A percentile compares a stretch with the other conserved stretches of the same genome.
Conservation (phyloP, 176 grass and related monocot genomes). For the Melocanna baccifera region DNA sequence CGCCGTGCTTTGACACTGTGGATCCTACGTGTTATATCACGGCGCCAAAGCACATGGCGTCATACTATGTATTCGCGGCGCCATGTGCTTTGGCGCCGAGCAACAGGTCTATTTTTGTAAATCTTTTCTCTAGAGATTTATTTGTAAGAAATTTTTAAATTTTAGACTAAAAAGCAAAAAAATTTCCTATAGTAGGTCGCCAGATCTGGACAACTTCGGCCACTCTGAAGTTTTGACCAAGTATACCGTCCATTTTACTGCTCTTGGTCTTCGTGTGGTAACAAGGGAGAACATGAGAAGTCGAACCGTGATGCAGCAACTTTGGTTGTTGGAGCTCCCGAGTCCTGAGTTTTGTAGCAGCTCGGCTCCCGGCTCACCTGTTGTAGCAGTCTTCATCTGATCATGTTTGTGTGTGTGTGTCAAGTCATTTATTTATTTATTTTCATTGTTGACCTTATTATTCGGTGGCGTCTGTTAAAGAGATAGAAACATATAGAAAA, state of each 20-base stretch:
- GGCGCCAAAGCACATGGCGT: too few species aligned
- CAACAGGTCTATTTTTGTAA: too few species aligned
- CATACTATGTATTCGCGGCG: too few species aligned
- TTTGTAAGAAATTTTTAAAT: too few species aligned
- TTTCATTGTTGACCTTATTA: not conserved
- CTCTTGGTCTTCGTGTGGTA: not conserved
- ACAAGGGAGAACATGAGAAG: not conserved
- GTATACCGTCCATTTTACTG: not conserved
- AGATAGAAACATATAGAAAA: too few species aligned
- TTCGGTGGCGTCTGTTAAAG: too few species aligned
- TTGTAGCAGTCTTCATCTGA: conserved; percentile 5
- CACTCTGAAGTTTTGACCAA: not conserved
- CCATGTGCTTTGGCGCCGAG: too few species aligned
- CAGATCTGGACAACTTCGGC: not conserved
- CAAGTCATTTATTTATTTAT: not conserved
- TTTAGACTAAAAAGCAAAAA: too few species aligned
- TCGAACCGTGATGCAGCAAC: conserved; percentile 19
- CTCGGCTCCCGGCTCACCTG: not conserved
- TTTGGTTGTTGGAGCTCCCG: conserved; percentile 1
- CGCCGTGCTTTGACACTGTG: too few species aligned
- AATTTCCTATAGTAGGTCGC: too few species aligned
- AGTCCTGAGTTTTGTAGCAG: conserved; percentile 7
- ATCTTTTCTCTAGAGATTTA: too few species aligned
- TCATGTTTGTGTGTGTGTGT: conserved; percentile 23
- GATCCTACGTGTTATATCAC: too few species aligned